Evolutionary conservation across 331 rosid genomes (phyloP).

Genomic region (Quercus lobata): DNA sequence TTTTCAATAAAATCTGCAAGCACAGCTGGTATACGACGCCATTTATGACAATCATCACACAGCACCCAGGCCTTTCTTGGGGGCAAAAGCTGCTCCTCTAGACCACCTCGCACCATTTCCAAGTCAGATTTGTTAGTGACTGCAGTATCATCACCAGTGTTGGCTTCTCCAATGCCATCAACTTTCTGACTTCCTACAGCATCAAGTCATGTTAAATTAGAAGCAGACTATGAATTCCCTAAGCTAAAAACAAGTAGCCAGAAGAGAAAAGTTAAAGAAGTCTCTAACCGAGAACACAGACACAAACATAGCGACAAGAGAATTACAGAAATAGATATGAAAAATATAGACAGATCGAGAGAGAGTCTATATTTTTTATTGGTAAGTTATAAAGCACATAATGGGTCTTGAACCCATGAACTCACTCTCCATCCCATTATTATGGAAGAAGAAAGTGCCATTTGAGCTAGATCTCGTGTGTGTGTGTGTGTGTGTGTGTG

Average conservation of each 20-base stretch:
- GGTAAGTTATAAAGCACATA: too few relatives aligned
- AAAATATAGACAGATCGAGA: background rate
- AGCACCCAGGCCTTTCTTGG: conserved; percentile 87
- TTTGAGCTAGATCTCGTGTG: too few relatives aligned
- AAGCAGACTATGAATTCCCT: conserved; percentile 2
- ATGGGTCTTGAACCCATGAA: too few relatives aligned
- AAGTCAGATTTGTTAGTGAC: conserved; percentile 28
- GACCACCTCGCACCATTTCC: conserved; percentile 34
- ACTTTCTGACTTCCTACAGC: conserved; percentile 39
- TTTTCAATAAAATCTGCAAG: conserved; percentile 83
- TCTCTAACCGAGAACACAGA: background rate
- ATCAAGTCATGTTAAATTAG: conserved; percentile 25
- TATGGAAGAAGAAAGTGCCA: too few relatives aligned
- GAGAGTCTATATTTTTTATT: too few relatives aligned
- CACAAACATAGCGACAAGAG: background rate
- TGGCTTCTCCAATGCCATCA: conserved; percentile 36
- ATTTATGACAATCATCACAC: conserved; percentile 90
- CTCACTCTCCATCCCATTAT: too few relatives aligned
- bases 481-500: too few relatives aligned
- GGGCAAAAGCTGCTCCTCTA: conserved; percentile 50
- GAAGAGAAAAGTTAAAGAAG: conserved; percentile 5
- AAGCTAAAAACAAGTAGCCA: conserved; percentile 5
- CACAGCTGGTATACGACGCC: conserved; percentile 91
- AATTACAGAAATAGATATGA: background rate
- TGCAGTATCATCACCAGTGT: conserved; percentile 27